phyloP scores from a whole-genome alignment of 139 green algal genomes.

The Gonium pectorale region DNA sequence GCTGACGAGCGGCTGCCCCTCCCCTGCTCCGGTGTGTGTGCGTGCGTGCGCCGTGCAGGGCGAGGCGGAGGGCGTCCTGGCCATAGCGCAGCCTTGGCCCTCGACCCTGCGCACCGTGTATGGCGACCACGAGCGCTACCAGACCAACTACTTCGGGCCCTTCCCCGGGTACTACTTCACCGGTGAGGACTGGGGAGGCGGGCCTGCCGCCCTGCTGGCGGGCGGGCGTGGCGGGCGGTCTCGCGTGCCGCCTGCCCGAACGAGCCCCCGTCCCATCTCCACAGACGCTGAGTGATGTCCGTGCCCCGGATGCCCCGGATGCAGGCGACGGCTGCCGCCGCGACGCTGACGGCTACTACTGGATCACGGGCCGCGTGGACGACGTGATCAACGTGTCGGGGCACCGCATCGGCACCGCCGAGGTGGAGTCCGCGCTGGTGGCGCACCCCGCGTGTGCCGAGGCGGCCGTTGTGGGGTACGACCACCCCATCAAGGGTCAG shows the following conservation, averaged over 20 bases:
- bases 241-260: not conserved
- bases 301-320: no score
- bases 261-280: no score
- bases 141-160: conserved; percentile 65
- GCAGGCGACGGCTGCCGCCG: conserved; percentile 76
- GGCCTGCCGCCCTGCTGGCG: no score
- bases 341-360: conserved; percentile 83
- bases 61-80: conserved; percentile 72
- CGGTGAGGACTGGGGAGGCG: no score
- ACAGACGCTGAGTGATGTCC: no score
- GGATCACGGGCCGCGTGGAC: conserved; percentile 93
- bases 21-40: no score
- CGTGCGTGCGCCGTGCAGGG: no score
- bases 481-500: conserved; percentile 93
- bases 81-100: conserved; percentile 86
- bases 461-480: conserved; percentile 89
- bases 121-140: conserved; percentile 92
- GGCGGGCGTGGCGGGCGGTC: no score
- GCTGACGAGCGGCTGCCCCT: no score
- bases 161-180: conserved; percentile 84
- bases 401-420: conserved; percentile 94
- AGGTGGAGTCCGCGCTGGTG: conserved; percentile 95
- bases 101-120: conserved; percentile 84
- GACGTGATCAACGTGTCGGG: conserved; percentile 96
- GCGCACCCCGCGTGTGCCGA: conserved; percentile 84